phyloP scores from a whole-genome alignment of 1,284 basidiomycete species.

The Pseudozyma hubeiensis region DNA sequence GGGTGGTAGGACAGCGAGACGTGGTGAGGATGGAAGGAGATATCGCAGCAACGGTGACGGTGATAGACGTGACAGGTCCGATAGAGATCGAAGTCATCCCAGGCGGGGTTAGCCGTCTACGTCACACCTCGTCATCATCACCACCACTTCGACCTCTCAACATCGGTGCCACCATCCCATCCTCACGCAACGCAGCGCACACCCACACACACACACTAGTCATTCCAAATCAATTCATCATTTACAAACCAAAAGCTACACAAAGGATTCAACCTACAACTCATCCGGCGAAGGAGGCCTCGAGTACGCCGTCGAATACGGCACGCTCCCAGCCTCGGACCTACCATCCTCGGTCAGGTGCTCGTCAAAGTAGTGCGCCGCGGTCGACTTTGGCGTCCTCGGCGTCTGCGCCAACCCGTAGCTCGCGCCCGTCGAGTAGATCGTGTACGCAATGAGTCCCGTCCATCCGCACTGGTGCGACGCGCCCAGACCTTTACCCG shows the following conservation, averaged over 20 bases:
- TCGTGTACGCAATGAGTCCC: slow-evolving; percentile 60
- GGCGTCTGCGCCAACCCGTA: slow-evolving; percentile 63
- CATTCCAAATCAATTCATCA: slow-evolving; percentile 2
- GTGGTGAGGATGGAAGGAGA: too few relatives aligned
- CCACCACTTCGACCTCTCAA: too few relatives aligned
- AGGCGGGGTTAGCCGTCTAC: too few relatives aligned
- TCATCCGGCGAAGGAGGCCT: slow-evolving; percentile 63
- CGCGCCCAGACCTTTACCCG: slow-evolving; percentile 85
- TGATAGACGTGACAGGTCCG: not conserved
- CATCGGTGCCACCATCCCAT: not conserved
- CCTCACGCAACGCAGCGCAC: not conserved
- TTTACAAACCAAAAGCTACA: slow-evolving; percentile 2
- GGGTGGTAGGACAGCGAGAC: too few relatives aligned
- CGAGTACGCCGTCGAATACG: slow-evolving; percentile 52
- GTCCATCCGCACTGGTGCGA: slow-evolving; percentile 98
- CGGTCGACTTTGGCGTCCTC: slow-evolving; percentile 84
- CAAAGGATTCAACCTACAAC: slow-evolving; percentile 27
- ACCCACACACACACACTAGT: not conserved
- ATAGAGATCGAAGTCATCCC: not conserved
- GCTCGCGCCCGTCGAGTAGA: slow-evolving; percentile 76
- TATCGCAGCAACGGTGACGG: too few relatives aligned
- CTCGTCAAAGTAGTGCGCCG: slow-evolving; percentile 84
- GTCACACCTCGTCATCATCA: too few relatives aligned
- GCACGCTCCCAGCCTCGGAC: slow-evolving; percentile 53
- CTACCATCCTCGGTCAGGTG: slow-evolving; percentile 61